phyloP scores from a whole-genome alignment of 2,329 filamentous ascomycete species.

The Neonectria faginata region DNA sequence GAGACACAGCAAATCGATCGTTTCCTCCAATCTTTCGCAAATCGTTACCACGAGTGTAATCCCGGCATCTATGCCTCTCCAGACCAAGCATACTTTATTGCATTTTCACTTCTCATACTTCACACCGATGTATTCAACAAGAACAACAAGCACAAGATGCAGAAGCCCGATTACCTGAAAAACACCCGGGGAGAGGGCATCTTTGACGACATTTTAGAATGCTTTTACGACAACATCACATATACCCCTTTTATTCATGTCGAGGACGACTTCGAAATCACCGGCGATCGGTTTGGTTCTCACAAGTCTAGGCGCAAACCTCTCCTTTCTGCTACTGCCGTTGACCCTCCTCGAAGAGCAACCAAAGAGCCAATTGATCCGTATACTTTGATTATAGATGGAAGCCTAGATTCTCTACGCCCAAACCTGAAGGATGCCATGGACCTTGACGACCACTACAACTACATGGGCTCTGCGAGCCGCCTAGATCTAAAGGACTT shows the following conservation, averaged over 20 bases:
- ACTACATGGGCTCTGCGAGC: conserved; percentile 82
- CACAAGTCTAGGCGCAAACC: conserved; percentile 79
- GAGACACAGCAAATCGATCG: conserved; percentile 99
- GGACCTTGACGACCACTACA: conserved; percentile 91
- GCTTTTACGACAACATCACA: conserved; percentile 98
- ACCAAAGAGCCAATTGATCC: conserved; percentile 91
- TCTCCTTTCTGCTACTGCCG: conserved; percentile 73
- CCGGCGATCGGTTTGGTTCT: conserved; percentile 76
- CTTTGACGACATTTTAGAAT: conserved; percentile 92
- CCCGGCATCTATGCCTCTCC: conserved; percentile 91
- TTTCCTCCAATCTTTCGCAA: conserved; percentile 92
- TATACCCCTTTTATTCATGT: conserved; percentile 99
- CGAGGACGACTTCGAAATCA: conserved; percentile 88
- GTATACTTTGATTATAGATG: conserved; percentile 92
- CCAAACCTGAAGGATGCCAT: conserved; percentile 94
- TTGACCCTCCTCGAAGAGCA: conserved; percentile 66
- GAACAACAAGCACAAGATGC: conserved; percentile 99
- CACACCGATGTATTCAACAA: conserved; percentile 99
- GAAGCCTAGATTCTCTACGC: conserved; percentile 83
- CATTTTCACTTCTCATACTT: conserved; percentile 94
- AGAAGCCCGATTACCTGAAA: conserved; percentile 93
- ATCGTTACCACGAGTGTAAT: conserved; percentile 98
- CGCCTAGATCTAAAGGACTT: conserved; percentile 83
- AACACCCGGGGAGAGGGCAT: conserved; percentile 93
- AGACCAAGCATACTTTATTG: conserved; percentile 98